Conservation (phyloP, 768 basidiomycete species). For the Cystoderma amianthinum region DNA sequence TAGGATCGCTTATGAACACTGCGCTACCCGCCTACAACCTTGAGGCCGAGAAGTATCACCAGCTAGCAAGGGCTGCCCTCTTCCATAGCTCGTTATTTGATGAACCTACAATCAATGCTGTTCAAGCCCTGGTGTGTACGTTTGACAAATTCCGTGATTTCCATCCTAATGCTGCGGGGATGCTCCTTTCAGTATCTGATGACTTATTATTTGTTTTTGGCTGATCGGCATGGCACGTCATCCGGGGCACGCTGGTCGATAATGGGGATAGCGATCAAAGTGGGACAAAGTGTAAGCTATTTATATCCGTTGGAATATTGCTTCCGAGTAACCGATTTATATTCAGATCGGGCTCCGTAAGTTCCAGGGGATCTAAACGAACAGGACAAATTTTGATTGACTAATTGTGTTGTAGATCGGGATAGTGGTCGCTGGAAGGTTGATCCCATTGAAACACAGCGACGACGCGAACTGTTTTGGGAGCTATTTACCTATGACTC, state of each 20-base stretch:
- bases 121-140: slow-evolving; percentile 59
- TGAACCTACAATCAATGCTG: slow-evolving; percentile 59
- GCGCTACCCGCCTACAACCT: slow-evolving; percentile 49
- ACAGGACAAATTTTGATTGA: slow-evolving; percentile 1
- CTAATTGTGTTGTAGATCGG: slow-evolving; percentile 37
- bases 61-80: slow-evolving; percentile 56
- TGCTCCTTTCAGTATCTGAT: slow-evolving; percentile 46
- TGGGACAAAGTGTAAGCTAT: slow-evolving; percentile 59
- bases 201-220: slow-evolving; percentile 64
- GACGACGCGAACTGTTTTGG: slow-evolving; percentile 66
- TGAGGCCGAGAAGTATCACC: slow-evolving; percentile 68
- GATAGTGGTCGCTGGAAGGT: slow-evolving; percentile 67
- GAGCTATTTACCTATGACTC: slow-evolving; percentile 51
- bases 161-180: slow-evolving; percentile 5
- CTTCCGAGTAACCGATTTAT: neutral
- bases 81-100: slow-evolving; percentile 62
- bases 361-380: slow-evolving; percentile 12
- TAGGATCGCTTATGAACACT: slow-evolving; percentile 58
- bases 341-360: slow-evolving; percentile 63
- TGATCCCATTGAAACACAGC: slow-evolving; percentile 48
- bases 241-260: slow-evolving; percentile 62
- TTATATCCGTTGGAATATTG: slow-evolving; percentile 4
- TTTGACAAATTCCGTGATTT: too few relatives aligned
- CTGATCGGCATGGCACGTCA: slow-evolving; percentile 60
- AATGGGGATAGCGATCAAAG: slow-evolving; percentile 64